These are phyloP conservation scores for Boletus edulis DNA, from an alignment of 768 basidiomycete genomes.

Conservation along the genomic window DNA sequence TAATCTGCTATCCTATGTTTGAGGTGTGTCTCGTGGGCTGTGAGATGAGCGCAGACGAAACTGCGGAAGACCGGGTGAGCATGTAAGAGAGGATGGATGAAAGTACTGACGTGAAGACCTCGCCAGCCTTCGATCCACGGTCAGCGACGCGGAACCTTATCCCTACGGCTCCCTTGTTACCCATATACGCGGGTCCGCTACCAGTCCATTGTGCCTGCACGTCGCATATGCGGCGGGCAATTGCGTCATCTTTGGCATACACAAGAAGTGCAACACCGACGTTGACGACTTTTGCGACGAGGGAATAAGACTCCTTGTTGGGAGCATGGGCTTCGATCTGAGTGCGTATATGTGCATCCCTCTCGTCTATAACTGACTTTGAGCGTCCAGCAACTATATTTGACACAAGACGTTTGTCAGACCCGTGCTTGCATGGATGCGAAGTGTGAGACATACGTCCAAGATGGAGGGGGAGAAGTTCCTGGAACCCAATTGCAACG, in stretches of 20 bases:
- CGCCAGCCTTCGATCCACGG: conserved; percentile 55
- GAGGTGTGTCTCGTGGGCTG: conserved; percentile 72
- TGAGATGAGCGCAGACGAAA: conserved; percentile 91
- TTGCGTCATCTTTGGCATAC: conserved; percentile 71
- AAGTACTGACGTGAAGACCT: conserved; percentile 76
- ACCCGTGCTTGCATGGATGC: neutral
- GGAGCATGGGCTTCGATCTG: conserved; percentile 72
- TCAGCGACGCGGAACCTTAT: conserved; percentile 74
- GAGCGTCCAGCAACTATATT: conserved; percentile 75
- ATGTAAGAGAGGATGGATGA: neutral
- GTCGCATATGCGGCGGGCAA: conserved; percentile 58
- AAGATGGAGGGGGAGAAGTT: conserved; percentile 85
- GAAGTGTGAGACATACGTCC: conserved; percentile 56
- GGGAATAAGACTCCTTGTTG: conserved; percentile 70
- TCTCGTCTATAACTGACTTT: conserved; percentile 60
- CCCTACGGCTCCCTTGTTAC: conserved; percentile 94
- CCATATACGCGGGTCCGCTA: conserved; percentile 73
- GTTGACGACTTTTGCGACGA: conserved; percentile 78
- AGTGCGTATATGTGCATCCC: conserved; percentile 68
- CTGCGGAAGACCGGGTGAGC: conserved; percentile 37
- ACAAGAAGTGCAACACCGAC: conserved; percentile 87
- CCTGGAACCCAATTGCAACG: conserved; percentile 91
- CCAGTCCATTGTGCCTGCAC: conserved; percentile 78
- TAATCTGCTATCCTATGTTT: conserved; percentile 72
- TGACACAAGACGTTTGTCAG: conserved; percentile 7